Conservation (phyloP, 768 basidiomycete genomes). For the Auriscalpium vulgare region DNA sequence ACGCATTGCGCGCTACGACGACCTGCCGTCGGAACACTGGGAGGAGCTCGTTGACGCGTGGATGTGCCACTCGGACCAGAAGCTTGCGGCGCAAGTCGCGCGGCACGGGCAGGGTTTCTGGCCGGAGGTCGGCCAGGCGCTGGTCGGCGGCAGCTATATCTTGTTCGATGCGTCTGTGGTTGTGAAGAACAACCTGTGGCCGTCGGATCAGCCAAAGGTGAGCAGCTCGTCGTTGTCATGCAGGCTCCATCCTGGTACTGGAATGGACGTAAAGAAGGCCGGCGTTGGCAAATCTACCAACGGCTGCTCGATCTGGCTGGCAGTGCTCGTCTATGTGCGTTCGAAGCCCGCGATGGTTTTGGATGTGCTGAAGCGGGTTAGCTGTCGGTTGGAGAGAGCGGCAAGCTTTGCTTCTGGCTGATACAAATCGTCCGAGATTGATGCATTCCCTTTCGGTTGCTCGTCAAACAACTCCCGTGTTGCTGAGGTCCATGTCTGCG, state of each 20-base stretch:
- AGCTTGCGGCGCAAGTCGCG: slow-evolving; percentile 61
- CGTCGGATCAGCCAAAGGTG: slow-evolving; percentile 42
- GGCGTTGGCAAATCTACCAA: slow-evolving; percentile 63
- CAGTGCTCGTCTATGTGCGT: slow-evolving; percentile 2
- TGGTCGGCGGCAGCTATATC: slow-evolving; percentile 88
- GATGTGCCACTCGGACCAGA: slow-evolving; percentile 96
- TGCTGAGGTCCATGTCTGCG: slow-evolving; percentile 55
- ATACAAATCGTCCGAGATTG: slow-evolving; percentile 92
- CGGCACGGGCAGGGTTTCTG: slow-evolving; percentile 64
- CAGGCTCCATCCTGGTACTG: slow-evolving; percentile 1
- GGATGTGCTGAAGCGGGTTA: slow-evolving; percentile 15
- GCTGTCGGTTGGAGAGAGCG: slow-evolving; percentile 22
- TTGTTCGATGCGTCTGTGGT: slow-evolving; percentile 62
- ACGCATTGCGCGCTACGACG: slow-evolving; percentile 51
- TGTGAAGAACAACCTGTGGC: slow-evolving; percentile 42
- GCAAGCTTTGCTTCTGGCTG: slow-evolving; percentile 53
- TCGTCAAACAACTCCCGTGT: slow-evolving; percentile 85
- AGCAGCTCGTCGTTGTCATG: slow-evolving; percentile 23
- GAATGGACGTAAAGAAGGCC: slow-evolving; percentile 91
- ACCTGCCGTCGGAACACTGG: slow-evolving; percentile 95
- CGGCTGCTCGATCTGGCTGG: slow-evolving; percentile 33
- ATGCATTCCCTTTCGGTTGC: slow-evolving; percentile 31
- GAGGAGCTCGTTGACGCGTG: slow-evolving; percentile 94
- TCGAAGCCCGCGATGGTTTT: slow-evolving; percentile 62
- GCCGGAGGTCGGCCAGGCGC: slow-evolving; percentile 61